Percentiles rank a stretch among this genome's conserved stretches.
Conservation (phyloP, 148 eudicot species). For the Nyssa sinensis region DNA sequence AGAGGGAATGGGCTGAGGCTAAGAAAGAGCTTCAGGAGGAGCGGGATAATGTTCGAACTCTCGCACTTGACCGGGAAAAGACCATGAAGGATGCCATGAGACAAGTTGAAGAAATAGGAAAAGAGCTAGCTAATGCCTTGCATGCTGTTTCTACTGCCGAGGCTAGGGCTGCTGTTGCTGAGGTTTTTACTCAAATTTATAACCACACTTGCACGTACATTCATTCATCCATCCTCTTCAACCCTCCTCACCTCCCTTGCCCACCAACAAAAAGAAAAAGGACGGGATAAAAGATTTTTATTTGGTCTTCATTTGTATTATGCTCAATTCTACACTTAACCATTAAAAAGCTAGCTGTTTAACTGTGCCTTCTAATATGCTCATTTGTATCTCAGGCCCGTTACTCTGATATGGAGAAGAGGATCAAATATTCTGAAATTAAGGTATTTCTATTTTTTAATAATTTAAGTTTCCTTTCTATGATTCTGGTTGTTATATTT, state of each 20-base stretch:
- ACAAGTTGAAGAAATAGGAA: constrained; percentile 74
- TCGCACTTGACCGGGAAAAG: constrained; percentile 62
- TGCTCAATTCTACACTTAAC: not conserved
- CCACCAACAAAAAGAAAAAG: too few species aligned
- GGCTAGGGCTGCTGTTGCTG: constrained; percentile 73
- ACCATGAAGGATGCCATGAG: constrained; percentile 58
- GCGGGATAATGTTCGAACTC: constrained; percentile 53
- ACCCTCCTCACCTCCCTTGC: too few species aligned
- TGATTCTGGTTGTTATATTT: not conserved
- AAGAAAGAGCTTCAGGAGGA: constrained; percentile 83
- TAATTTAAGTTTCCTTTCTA: not conserved
- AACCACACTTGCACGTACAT: not conserved
- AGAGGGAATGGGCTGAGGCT: constrained; percentile 93
- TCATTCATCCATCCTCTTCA: too few species aligned
- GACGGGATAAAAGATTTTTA: not conserved
- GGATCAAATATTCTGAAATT: constrained; percentile 32
- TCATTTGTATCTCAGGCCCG: constrained; percentile 46
- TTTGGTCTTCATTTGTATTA: constrained; percentile 2
- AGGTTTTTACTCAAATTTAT: constrained; percentile 31
- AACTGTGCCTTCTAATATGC: constrained; percentile 3
- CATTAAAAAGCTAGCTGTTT: not conserved
- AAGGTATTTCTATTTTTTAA: constrained; percentile 26
- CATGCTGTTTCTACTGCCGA: constrained; percentile 77
- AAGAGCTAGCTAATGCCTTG: constrained; percentile 62
- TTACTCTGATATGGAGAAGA: constrained; percentile 61